Percentiles rank a stretch among this genome's conserved stretches.
Conservation (phyloP, 306 rosid species). For the Prunus kanzakura region DNA sequence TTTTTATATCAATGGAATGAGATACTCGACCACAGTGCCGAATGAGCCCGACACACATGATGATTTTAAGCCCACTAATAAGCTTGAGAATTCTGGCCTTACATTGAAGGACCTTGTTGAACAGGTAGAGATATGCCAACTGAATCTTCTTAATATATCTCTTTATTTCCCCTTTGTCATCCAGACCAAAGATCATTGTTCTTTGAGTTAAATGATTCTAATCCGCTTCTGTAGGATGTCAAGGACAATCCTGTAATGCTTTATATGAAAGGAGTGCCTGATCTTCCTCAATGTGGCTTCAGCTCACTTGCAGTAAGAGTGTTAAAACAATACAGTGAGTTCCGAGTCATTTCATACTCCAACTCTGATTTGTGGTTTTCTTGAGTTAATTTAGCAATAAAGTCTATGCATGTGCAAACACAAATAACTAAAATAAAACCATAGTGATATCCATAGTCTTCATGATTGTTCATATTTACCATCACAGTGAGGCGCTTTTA, state of each 20-base stretch:
- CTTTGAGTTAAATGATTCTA: not conserved
- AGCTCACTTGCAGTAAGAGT: slow-evolving; percentile 81
- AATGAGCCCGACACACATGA: slow-evolving; percentile 79
- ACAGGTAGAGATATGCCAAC: slow-evolving; percentile 43
- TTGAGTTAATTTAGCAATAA: not conserved
- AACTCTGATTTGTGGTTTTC: not conserved
- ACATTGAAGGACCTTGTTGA: slow-evolving; percentile 66
- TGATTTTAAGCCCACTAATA: slow-evolving; percentile 78
- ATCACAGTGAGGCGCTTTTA: not conserved
- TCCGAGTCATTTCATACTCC: not conserved
- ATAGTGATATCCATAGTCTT: not conserved
- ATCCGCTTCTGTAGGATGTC: slow-evolving; percentile 54
- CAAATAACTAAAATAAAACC: not conserved
- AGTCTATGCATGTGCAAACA: not conserved
- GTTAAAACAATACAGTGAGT: slow-evolving; percentile 56
- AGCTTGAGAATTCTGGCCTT: slow-evolving; percentile 44
- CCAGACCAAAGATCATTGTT: not conserved
- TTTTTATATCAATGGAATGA: slow-evolving; percentile 38
- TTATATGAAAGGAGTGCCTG: slow-evolving; percentile 86
- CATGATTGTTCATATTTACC: not conserved
- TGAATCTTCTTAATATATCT: not conserved
- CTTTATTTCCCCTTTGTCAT: not conserved
- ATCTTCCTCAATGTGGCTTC: slow-evolving; percentile 76
- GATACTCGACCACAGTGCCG: slow-evolving; percentile 44
- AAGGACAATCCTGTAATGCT: slow-evolving; percentile 76